Percentiles rank a stretch among this genome's conserved stretches.
Conservation (phyloP, 176 grass and related monocot species). For the Cocos nucifera region DNA sequence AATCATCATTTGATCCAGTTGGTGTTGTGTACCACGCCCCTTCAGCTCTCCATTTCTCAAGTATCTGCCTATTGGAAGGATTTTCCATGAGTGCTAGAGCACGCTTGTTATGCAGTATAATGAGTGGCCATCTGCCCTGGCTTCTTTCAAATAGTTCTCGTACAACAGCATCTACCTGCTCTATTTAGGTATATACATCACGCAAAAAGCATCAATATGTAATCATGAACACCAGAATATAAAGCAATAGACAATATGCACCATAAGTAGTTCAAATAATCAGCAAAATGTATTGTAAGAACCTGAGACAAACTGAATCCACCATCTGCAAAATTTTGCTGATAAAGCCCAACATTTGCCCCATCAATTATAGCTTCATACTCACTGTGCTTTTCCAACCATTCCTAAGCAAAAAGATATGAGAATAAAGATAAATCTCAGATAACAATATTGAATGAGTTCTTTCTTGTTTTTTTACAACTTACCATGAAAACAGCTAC, state of each 20-base stretch:
- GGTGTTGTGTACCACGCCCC: constrained; percentile 69
- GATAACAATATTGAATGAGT: too few relatives aligned
- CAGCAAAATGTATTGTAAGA: constrained; percentile 18
- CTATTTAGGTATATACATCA: constrained; percentile 44
- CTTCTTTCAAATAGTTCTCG: constrained; percentile 42
- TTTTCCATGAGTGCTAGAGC: constrained; percentile 55
- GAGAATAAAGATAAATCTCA: not conserved
- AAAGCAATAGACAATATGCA: too few relatives aligned
- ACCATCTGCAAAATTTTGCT: constrained; percentile 85
- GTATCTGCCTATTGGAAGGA: constrained; percentile 53
- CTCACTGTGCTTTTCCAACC: constrained; percentile 46
- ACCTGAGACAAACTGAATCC: constrained; percentile 86
- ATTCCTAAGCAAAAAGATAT: constrained; percentile 37
- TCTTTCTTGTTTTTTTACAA: too few relatives aligned
- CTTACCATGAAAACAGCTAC: too few relatives aligned
- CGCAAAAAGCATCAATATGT: constrained; percentile 1
- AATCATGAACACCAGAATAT: too few relatives aligned
- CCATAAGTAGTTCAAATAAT: too few relatives aligned
- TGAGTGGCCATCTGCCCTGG: constrained; percentile 68
- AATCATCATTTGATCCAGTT: constrained; percentile 90
- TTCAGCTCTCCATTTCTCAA: constrained; percentile 68
- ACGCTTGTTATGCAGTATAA: constrained; percentile 69
- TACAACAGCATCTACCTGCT: constrained; percentile 78
- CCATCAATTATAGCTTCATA: constrained; percentile 70
- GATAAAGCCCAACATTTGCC: constrained; percentile 87